phyloP scores from a whole-genome alignment of 768 basidiomycete genomes.

The Pleurotus eryngii region DNA sequence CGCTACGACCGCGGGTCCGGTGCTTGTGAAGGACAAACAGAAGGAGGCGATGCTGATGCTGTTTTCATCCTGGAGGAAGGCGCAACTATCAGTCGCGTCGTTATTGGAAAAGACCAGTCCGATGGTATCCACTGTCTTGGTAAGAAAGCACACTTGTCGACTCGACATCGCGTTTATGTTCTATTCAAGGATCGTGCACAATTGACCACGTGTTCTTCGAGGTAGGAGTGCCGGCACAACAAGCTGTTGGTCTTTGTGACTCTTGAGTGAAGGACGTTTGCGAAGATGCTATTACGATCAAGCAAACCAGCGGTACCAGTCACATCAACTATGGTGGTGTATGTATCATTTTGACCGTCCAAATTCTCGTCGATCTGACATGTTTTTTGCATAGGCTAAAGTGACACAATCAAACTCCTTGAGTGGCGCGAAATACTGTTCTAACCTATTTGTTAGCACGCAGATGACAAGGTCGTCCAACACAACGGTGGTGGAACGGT shows the following conservation, averaged over 20 bases:
- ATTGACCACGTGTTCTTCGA: conserved; percentile 29
- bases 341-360: conserved; percentile 11
- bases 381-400: conserved; percentile 22
- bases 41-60: conserved; percentile 37
- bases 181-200: conserved; percentile 23
- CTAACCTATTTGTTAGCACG: conserved; percentile 17
- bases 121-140: conserved; percentile 40
- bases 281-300: conserved; percentile 39
- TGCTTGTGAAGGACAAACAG: conserved; percentile 31
- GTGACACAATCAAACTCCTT: background rate
- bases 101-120: conserved; percentile 37
- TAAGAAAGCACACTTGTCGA: conserved; percentile 6
- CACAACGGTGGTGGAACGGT: conserved; percentile 34
- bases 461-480: conserved; percentile 33
- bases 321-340: conserved; percentile 36
- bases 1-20: conserved; percentile 38
- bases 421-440: no score
- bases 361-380: background rate
- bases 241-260: no score
- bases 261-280: conserved; percentile 24
- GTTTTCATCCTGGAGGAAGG: conserved; percentile 39
- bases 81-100: conserved; percentile 35
- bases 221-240: conserved; percentile 11
- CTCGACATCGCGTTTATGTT: background rate
- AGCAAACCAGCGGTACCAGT: conserved; percentile 33